phyloP scores from a whole-genome alignment of 1,284 basidiomycete species.

The Amylostereum areolatum region DNA sequence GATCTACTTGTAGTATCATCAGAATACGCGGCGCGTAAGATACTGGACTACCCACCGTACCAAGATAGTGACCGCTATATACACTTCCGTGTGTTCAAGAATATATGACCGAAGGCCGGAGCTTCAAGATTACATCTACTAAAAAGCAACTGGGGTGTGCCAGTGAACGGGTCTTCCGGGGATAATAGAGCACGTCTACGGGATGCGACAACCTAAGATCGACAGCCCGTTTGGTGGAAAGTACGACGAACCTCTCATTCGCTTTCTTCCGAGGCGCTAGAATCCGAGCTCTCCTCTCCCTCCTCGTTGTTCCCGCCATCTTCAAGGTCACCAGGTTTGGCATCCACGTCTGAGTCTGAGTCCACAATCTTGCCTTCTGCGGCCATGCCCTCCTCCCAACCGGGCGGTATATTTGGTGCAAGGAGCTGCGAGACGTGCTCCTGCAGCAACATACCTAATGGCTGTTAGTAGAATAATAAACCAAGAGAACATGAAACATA shows the following conservation, averaged over 20 bases:
- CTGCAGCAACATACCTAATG: conserved; percentile 59
- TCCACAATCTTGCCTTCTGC: conserved; percentile 3
- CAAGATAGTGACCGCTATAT: too few relatives aligned
- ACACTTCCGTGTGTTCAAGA: too few relatives aligned
- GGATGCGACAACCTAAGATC: background rate
- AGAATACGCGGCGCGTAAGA: too few relatives aligned
- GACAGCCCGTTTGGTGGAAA: background rate
- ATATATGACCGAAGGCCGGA: too few relatives aligned
- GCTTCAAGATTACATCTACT: too few relatives aligned
- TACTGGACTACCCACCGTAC: too few relatives aligned
- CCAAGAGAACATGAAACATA: conserved; percentile 17
- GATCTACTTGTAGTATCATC: too few relatives aligned
- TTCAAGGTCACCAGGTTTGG: conserved; percentile 1
- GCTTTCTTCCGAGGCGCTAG: conserved; percentile 10
- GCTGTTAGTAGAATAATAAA: background rate
- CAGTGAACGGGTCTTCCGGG: too few relatives aligned
- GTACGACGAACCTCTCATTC: conserved; percentile 2
- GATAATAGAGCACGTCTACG: too few relatives aligned
- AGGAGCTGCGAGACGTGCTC: conserved; percentile 48
- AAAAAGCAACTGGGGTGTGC: too few relatives aligned
- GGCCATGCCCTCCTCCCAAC: conserved; percentile 32
- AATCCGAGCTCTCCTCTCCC: conserved; percentile 11
- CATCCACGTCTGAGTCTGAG: conserved; percentile 6
- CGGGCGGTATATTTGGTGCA: conserved; percentile 31
- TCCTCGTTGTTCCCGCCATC: conserved; percentile 10